Percentiles rank a stretch among this genome's conserved stretches.
Conservation (phyloP, 345 rosid genomes). For the Cochlearia excelsa region DNA sequence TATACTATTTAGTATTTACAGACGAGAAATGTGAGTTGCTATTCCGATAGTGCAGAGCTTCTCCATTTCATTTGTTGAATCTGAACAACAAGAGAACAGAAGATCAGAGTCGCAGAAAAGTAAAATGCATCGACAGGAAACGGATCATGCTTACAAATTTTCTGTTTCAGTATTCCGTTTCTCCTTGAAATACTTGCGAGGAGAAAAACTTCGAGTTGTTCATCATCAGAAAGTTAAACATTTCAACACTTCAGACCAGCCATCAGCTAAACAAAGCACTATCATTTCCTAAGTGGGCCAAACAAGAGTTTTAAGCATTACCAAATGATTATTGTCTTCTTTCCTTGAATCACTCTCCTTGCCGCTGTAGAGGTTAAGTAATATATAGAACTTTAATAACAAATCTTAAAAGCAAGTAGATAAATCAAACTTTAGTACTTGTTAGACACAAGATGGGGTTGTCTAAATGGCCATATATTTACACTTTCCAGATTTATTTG, state of each 20-base stretch:
- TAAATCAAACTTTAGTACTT: constrained; percentile 46
- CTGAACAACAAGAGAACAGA: constrained; percentile 45
- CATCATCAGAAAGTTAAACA: too few relatives aligned
- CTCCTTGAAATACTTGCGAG: constrained; percentile 91
- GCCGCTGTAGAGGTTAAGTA: constrained; percentile 51
- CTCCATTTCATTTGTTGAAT: constrained; percentile 81
- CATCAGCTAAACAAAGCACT: constrained; percentile 1
- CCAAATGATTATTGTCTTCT: constrained; percentile 93
- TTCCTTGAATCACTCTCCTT: constrained; percentile 73
- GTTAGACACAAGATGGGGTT: constrained; percentile 88
- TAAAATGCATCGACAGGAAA: background rate
- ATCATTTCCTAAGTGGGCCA: constrained; percentile 6
- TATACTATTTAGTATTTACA: constrained; percentile 43
- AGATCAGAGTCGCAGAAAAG: constrained; percentile 10
- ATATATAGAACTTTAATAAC: constrained; percentile 14
- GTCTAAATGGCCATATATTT: constrained; percentile 99
- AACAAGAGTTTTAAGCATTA: constrained; percentile 37
- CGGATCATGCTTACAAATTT: constrained; percentile 57
- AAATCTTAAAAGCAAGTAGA: background rate
- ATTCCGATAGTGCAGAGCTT: constrained; percentile 92
- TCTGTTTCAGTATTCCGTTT: constrained; percentile 73
- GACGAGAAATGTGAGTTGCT: constrained; percentile 80
- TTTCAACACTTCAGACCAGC: too few relatives aligned
- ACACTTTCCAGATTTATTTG: constrained; percentile 94
- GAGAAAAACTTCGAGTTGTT: too few relatives aligned